Conservation (phyloP, 768 basidiomycete genomes). For the Lentinula boryana region DNA sequence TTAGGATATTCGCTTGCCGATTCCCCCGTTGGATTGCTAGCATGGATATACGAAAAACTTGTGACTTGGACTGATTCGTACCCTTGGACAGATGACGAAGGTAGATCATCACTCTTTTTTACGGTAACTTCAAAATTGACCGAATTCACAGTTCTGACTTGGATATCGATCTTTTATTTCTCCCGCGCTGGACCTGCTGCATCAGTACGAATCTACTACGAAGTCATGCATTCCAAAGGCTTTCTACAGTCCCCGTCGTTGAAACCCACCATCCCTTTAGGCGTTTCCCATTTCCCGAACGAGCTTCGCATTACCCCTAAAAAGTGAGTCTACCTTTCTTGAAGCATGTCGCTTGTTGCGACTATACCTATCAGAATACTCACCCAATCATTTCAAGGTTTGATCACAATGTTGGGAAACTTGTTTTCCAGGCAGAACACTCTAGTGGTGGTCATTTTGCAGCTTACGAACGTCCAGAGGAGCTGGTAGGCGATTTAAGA, state of each 20-base stretch:
- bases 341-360: not conserved
- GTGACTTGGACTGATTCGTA: constrained; percentile 31
- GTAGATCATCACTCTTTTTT: constrained; percentile 11
- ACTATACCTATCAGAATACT: not conserved
- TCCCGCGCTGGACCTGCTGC: constrained; percentile 54
- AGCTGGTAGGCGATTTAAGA: constrained; percentile 27
- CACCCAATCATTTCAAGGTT: not conserved
- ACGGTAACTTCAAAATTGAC: not conserved
- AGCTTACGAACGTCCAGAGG: constrained; percentile 9
- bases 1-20: constrained; percentile 35
- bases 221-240: constrained; percentile 21
- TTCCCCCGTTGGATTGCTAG: constrained; percentile 30
- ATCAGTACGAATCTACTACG: constrained; percentile 55
- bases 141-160: constrained; percentile 40
- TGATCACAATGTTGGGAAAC: not conserved
- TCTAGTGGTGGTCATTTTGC: constrained; percentile 6
- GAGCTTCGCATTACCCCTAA: constrained; percentile 23
- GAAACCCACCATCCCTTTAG: constrained; percentile 32
- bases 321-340: constrained; percentile 6
- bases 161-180: constrained; percentile 56
- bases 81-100: constrained; percentile 33
- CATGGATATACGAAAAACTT: constrained; percentile 32
- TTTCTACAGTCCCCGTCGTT: not conserved
- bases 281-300: constrained; percentile 46
- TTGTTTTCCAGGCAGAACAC: constrained; percentile 1